These are phyloP conservation scores for Castanospermum australe DNA, from an alignment of 306 rosid genomes.

Conservation along the genomic window DNA sequence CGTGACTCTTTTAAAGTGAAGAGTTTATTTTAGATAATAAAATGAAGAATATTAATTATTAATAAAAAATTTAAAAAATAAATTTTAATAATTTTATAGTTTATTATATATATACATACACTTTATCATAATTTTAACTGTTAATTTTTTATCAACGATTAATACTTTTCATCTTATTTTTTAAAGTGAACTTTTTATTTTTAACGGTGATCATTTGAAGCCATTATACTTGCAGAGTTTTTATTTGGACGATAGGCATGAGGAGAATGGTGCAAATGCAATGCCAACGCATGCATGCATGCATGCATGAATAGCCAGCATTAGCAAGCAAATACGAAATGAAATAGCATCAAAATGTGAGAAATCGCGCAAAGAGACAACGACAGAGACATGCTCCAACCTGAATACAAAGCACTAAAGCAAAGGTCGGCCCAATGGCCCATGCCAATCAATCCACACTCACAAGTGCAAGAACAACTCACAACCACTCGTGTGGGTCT, in stretches of 20 bases:
- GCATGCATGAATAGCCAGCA: not conserved
- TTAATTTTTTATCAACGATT: too few species aligned
- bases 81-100: too few species aligned
- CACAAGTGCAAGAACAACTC: not conserved
- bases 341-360: not conserved
- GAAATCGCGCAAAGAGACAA: not conserved
- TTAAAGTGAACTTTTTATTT: too few species aligned
- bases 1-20: too few species aligned
- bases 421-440: not conserved
- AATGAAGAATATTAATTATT: too few species aligned
- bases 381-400: not conserved
- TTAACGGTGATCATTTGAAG: not conserved
- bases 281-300: not conserved
- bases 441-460: not conserved
- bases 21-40: too few species aligned
- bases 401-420: not conserved
- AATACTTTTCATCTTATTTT: too few species aligned
- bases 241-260: not conserved
- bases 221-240: not conserved
- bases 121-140: too few species aligned
- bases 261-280: not conserved
- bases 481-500: constrained; percentile 7
- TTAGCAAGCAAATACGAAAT: not conserved
- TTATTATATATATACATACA: too few species aligned
- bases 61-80: too few species aligned